Conservation (phyloP, 2,329 filamentous ascomycete species). For the Teratosphaeria gauchensis region DNA sequence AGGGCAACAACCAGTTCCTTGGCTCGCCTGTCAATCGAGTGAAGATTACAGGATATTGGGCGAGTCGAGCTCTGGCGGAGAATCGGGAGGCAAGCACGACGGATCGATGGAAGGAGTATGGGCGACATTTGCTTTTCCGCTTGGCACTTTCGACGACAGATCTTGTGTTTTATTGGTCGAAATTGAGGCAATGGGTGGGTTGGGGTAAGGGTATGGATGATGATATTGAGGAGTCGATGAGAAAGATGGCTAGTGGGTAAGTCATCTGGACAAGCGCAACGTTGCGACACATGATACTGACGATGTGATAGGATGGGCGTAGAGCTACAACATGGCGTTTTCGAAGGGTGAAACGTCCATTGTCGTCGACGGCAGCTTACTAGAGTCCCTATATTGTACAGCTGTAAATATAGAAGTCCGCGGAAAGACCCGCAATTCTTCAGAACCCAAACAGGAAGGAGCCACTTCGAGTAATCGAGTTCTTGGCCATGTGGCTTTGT, state of each 20-base stretch:
- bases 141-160: slow-evolving; percentile 67
- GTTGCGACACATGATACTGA: slow-evolving; percentile 6
- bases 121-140: slow-evolving; percentile 73
- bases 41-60: slow-evolving; percentile 91
- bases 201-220: slow-evolving; percentile 84
- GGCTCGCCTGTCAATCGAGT: slow-evolving; percentile 82
- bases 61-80: slow-evolving; percentile 71
- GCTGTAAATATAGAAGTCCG: not conserved
- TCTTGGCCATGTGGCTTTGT: not conserved
- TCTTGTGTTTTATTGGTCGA: slow-evolving; percentile 72
- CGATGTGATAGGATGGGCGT: slow-evolving; percentile 61
- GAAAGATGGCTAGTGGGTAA: slow-evolving; percentile 60
- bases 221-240: slow-evolving; percentile 82
- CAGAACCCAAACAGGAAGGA: not conserved
- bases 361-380: too few relatives aligned
- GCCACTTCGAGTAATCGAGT: not conserved
- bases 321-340: slow-evolving; percentile 78
- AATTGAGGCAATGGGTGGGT: slow-evolving; percentile 66
- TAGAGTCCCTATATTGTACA: not conserved
- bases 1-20: slow-evolving; percentile 85
- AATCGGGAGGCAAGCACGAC: slow-evolving; percentile 53
- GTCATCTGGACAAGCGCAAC: slow-evolving; percentile 2
- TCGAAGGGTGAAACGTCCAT: too few relatives aligned
- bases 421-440: not conserved
- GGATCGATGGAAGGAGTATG: slow-evolving; percentile 59